A percentile compares a stretch with the other conserved stretches of the same genome.
Conservation (phyloP, 345 rosid genomes). For the Moricandia arvensis region DNA sequence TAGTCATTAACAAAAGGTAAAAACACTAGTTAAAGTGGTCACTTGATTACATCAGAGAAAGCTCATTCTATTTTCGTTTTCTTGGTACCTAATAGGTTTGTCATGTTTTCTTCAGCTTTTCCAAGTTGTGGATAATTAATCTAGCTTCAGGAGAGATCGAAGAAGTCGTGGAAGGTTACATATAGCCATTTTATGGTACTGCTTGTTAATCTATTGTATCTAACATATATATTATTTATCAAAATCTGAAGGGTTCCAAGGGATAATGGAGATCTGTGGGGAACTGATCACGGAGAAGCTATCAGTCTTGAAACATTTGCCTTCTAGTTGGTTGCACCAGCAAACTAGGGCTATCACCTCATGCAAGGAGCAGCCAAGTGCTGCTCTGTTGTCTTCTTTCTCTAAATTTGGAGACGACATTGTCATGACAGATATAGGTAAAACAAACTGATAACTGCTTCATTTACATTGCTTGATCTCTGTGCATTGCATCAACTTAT, state of each 20-base stretch:
- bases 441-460: neutral
- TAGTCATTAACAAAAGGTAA: slow-evolving; percentile 67
- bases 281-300: slow-evolving; percentile 56
- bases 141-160: slow-evolving; percentile 59
- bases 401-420: slow-evolving; percentile 49
- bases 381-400: slow-evolving; percentile 59
- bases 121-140: slow-evolving; percentile 73
- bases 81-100: slow-evolving; percentile 10
- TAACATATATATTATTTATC: slow-evolving; percentile 30
- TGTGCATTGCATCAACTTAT: neutral
- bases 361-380: slow-evolving; percentile 38
- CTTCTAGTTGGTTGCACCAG: slow-evolving; percentile 52
- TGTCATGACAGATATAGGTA: slow-evolving; percentile 71
- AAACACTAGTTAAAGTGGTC: neutral
- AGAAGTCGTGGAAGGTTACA: slow-evolving; percentile 66
- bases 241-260: slow-evolving; percentile 49
- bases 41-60: neutral
- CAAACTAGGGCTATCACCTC: slow-evolving; percentile 43
- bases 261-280: slow-evolving; percentile 54
- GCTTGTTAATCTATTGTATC: slow-evolving; percentile 9
- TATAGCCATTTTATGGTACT: slow-evolving; percentile 16
- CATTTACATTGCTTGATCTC: slow-evolving; percentile 16
- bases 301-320: slow-evolving; percentile 59
- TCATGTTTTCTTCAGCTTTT: slow-evolving; percentile 58
- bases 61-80: neutral